Evolutionary conservation across 1,284 basidiomycete genomes (phyloP).

Genomic region (Cryptococcus deneoformans): DNA sequence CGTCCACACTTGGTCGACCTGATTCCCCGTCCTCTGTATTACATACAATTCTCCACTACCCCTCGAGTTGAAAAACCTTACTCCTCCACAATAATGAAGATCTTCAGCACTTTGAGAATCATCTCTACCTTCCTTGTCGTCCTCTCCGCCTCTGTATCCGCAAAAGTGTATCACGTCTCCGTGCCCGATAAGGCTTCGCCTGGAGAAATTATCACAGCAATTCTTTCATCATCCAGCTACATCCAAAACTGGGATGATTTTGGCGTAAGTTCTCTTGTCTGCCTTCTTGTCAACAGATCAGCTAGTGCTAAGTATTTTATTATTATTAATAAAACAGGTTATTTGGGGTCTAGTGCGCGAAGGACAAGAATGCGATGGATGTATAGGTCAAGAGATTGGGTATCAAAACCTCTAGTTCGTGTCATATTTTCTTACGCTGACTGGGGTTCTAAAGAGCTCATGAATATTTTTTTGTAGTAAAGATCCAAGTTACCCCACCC

Average conservation of each 20-base stretch:
- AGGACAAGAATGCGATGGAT: conserved; percentile 9
- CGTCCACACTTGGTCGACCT: too few relatives aligned
- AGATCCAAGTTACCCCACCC: background rate
- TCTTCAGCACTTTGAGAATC: too few relatives aligned
- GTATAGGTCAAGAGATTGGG: conserved; percentile 16
- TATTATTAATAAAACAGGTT: conserved; percentile 2
- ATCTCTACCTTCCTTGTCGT: too few relatives aligned
- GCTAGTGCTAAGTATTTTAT: background rate
- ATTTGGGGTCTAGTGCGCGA: conserved; percentile 16
- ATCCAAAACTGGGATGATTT: conserved; percentile 30
- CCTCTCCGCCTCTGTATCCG: too few relatives aligned
- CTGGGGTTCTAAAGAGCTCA: background rate
- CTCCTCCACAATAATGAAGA: too few relatives aligned
- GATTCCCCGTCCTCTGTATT: too few relatives aligned
- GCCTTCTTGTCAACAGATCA: too few relatives aligned
- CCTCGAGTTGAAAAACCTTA: too few relatives aligned
- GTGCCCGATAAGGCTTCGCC: conserved; percentile 13
- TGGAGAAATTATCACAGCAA: conserved; percentile 19
- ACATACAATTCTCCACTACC: too few relatives aligned
- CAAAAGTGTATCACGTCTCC: conserved; percentile 4
- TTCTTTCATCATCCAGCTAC: conserved; percentile 9
- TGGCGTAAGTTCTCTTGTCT: conserved; percentile 10
- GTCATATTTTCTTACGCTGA: background rate
- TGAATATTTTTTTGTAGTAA: background rate
- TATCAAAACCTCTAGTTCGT: conserved; percentile 28